These are phyloP conservation scores for Fomitopsis palustris DNA, from an alignment of 1,284 basidiomycete species.

Conservation along the genomic window DNA sequence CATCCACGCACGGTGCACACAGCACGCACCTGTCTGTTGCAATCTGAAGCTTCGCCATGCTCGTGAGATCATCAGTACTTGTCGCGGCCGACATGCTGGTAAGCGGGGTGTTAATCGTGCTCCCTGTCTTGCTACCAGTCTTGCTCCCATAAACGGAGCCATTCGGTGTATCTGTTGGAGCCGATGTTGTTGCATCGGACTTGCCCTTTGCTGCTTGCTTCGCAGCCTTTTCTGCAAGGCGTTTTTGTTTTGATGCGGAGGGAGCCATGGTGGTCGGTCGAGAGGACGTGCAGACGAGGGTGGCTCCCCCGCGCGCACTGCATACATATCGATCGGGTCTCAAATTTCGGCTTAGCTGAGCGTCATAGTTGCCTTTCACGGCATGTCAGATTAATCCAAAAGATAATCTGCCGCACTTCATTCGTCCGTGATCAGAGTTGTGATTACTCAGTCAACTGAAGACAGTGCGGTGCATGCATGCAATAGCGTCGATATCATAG, in stretches of 20 bases:
- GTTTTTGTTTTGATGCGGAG: constrained; percentile 81
- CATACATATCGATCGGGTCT: constrained; percentile 14
- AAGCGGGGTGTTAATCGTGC: constrained; percentile 69
- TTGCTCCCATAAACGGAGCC: constrained; percentile 53
- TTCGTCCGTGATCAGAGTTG: neutral
- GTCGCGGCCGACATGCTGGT: constrained; percentile 74
- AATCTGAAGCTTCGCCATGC: constrained; percentile 85
- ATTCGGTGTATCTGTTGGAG: constrained; percentile 56
- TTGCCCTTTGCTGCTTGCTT: constrained; percentile 57
- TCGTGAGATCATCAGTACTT: constrained; percentile 69
- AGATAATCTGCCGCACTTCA: neutral
- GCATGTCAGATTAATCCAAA: neutral
- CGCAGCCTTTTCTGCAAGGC: constrained; percentile 87
- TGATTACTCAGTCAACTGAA: neutral
- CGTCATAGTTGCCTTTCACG: neutral
- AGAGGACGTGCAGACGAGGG: constrained; percentile 1
- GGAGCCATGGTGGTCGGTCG: constrained; percentile 51
- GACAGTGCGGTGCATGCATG: neutral
- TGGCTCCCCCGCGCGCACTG: neutral
- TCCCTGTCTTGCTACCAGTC: constrained; percentile 32
- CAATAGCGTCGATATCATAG: neutral
- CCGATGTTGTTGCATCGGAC: constrained; percentile 32
- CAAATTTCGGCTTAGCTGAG: constrained; percentile 26
- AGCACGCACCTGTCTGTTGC: constrained; percentile 78
- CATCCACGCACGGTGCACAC: neutral